Percentiles rank a stretch among this genome's conserved stretches.
Evolutionary conservation across 225 moss, liverwort and hornwort genomes (phyloP).

Genomic region (Polytrichum commune): DNA sequence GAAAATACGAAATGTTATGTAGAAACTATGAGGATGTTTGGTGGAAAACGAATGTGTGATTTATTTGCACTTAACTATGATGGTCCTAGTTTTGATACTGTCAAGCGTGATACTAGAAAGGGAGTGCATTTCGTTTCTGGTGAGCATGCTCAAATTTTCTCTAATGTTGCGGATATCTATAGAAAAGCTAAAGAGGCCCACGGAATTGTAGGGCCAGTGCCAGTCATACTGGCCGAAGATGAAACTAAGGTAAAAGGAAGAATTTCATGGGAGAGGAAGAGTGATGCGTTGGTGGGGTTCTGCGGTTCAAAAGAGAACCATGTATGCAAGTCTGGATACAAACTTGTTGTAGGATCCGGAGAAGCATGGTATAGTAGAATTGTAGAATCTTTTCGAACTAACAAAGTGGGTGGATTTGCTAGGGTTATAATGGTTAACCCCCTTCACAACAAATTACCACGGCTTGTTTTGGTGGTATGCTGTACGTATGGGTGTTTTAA

Average conservation of each 20-base stretch:
- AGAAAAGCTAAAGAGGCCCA: background rate
- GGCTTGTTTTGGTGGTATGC: background rate
- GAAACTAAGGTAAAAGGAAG: too few relatives aligned
- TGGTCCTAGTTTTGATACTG: background rate
- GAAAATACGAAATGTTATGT: background rate
- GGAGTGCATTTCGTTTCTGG: background rate
- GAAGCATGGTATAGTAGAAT: background rate
- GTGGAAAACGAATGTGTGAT: conserved; percentile 1
- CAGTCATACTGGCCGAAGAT: too few relatives aligned
- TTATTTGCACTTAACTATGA: background rate
- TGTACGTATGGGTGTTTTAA: conserved; percentile 4
- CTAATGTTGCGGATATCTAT: background rate
- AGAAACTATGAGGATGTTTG: background rate
- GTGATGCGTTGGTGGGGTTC: background rate
- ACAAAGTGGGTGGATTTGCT: conserved; percentile 5
- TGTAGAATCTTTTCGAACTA: background rate
- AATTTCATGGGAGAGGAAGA: too few relatives aligned
- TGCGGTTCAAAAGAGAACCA: background rate
- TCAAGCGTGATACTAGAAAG: background rate
- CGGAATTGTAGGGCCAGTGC: background rate
- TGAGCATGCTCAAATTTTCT: background rate
- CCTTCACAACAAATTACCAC: background rate
- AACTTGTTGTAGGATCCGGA: conserved; percentile 7
- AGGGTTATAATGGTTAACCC: too few relatives aligned
- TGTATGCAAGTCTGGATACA: background rate